Percentiles rank a stretch among this genome's conserved stretches.
Conservation (phyloP, 352 stramenopile species). For the Blastocystis sp. region DNA sequence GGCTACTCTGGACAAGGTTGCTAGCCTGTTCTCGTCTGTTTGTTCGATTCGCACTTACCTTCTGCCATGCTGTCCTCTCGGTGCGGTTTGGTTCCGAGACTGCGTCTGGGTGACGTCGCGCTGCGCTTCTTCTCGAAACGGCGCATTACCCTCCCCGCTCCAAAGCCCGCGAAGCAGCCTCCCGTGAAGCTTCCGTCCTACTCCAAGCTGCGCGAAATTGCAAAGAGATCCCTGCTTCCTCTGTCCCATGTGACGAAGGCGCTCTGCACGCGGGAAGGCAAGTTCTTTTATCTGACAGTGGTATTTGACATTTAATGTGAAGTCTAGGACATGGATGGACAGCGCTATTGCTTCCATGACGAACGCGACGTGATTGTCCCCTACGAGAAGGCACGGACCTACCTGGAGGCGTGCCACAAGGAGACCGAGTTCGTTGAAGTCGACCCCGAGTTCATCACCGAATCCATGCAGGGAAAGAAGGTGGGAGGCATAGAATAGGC, state of each 20-base stretch:
- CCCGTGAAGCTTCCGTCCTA: conserved; percentile 14
- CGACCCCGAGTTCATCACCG: conserved; percentile 13
- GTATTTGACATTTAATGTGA: background rate
- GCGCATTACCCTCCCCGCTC: background rate
- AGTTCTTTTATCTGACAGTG: conserved; percentile 25
- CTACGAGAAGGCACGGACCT: conserved; percentile 7
- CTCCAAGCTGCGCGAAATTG: conserved; percentile 19
- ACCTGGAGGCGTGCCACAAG: conserved; percentile 42
- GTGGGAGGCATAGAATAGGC: background rate
- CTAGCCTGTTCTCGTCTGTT: conserved; percentile 7
- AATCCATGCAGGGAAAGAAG: background rate
- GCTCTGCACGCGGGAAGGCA: conserved; percentile 33
- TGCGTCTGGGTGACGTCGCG: too few species aligned
- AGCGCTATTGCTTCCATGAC: conserved; percentile 1
- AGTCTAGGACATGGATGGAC: conserved; percentile 39
- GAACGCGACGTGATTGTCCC: conserved; percentile 48
- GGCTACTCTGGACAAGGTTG: conserved; percentile 71
- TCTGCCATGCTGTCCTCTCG: too few species aligned
- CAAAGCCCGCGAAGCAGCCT: background rate
- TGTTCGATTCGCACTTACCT: too few species aligned
- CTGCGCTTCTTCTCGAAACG: background rate
- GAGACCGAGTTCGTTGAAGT: conserved; percentile 30
- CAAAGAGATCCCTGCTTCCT: conserved; percentile 31
- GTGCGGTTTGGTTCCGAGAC: too few species aligned
- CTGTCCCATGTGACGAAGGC: conserved; percentile 52